Conservation (phyloP, 2,329 filamentous ascomycete genomes). For the Didymella segeticola region DNA sequence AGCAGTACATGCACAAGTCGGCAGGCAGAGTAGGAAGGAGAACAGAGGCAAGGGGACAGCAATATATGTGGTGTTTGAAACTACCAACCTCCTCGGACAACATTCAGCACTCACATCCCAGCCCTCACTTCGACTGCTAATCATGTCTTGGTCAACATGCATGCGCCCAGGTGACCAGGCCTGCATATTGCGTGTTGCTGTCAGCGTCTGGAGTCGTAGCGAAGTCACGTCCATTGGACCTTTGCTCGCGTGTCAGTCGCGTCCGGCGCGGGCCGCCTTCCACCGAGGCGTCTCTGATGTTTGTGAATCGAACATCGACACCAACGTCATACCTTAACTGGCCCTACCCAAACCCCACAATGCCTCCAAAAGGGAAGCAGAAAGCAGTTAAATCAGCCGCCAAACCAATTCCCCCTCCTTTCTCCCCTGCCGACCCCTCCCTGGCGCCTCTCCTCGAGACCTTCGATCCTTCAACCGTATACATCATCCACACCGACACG, state of each 20-base stretch:
- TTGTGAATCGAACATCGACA: constrained; percentile 15
- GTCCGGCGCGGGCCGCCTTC: constrained; percentile 10
- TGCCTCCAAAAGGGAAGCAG: constrained; percentile 32
- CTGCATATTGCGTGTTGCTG: not conserved
- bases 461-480: constrained; percentile 74
- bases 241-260: constrained; percentile 8
- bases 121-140: not conserved
- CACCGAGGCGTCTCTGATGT: constrained; percentile 1
- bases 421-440: constrained; percentile 61
- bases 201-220: not conserved
- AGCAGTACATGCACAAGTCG: not conserved
- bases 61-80: not conserved
- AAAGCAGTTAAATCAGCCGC: constrained; percentile 23
- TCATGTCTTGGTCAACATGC: not conserved
- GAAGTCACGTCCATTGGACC: not conserved
- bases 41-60: not conserved
- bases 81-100: constrained; percentile 1
- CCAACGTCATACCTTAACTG: constrained; percentile 11
- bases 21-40: not conserved
- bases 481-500: constrained; percentile 83
- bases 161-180: not conserved
- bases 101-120: not conserved
- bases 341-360: constrained; percentile 2
- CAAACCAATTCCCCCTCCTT: constrained; percentile 15
- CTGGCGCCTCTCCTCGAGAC: constrained; percentile 71